Evolutionary conservation across 2,329 filamentous ascomycete species (phyloP).

Genomic region (Microsporum canis): DNA sequence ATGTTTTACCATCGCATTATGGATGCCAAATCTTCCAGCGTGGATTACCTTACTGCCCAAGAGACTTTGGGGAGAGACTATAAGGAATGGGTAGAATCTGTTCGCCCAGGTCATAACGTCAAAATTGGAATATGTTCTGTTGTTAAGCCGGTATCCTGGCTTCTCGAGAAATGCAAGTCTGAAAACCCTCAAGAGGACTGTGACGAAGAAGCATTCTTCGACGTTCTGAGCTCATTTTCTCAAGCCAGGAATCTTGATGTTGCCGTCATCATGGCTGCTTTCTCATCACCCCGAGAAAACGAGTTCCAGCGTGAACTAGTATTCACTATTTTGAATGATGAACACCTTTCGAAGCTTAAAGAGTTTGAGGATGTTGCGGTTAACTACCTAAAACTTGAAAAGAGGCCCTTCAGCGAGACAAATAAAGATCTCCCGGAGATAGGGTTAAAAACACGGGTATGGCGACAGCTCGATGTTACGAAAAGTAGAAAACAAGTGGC

Average conservation of each 20-base stretch:
- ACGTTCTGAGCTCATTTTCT: conserved; percentile 37
- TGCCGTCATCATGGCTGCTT: conserved; percentile 52
- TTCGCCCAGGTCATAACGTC: conserved; percentile 11
- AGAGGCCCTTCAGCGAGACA: conserved; percentile 19
- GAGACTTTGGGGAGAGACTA: conserved; percentile 53
- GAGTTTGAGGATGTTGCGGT: conserved; percentile 35
- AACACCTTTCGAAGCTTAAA: conserved; percentile 32
- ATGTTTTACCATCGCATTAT: conserved; percentile 43
- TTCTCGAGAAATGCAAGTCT: conserved; percentile 35
- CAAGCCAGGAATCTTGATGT: conserved; percentile 38
- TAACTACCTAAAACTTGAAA: conserved; percentile 33
- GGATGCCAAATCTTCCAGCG: conserved; percentile 43
- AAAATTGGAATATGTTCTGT: conserved; percentile 49
- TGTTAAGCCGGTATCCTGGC: conserved; percentile 45
- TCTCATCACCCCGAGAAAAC: conserved; percentile 29
- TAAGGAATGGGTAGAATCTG: conserved; percentile 46
- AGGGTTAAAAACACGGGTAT: conserved; percentile 37
- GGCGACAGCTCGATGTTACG: conserved; percentile 46
- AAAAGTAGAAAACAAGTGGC: conserved; percentile 54
- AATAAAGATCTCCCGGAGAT: conserved; percentile 15
- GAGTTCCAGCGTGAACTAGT: conserved; percentile 45
- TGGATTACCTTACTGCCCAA: conserved; percentile 41
- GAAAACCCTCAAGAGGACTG: conserved; percentile 11
- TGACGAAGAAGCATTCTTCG: conserved; percentile 25
- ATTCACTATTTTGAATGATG: conserved; percentile 35